Conservation (phyloP, 148 eudicot genomes). For the Mesembryanthemum crystallinum region DNA sequence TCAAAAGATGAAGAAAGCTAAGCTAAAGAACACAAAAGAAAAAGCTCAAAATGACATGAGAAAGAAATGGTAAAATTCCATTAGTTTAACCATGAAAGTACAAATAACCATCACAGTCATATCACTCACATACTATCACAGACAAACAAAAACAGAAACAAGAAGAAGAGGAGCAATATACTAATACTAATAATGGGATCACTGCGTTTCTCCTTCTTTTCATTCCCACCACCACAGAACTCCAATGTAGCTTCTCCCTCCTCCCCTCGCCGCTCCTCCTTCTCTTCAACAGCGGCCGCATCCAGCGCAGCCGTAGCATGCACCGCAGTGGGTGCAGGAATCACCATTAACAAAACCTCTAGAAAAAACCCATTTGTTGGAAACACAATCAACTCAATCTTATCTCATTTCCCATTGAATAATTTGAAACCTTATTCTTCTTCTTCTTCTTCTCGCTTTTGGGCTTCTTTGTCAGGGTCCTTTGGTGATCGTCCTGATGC, state of each 20-base stretch:
- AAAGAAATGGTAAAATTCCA: no score
- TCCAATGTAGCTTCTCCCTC: neutral
- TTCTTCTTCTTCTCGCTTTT: conserved; percentile 24
- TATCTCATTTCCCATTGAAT: conserved; percentile 28
- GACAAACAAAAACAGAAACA: no score
- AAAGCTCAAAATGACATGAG: no score
- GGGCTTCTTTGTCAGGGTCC: conserved; percentile 73
- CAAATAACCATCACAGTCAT: no score
- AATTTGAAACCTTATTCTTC: neutral
- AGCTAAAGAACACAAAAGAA: no score
- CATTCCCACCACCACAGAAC: neutral
- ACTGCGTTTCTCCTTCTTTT: neutral
- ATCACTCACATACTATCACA: no score
- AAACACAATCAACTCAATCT: conserved; percentile 39
- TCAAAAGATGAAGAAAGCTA: no score
- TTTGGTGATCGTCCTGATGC: conserved; percentile 33
- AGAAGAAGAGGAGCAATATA: no score
- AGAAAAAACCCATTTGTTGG: conserved; percentile 28
- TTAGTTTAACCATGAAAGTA: no score
- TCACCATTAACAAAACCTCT: neutral
- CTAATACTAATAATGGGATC: neutral
- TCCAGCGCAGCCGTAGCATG: neutral
- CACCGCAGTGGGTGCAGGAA: neutral
- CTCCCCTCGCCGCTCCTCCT: neutral
- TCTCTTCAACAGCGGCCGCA: neutral